phyloP scores from a whole-genome alignment of 495 filamentous ascomycete genomes.

The Cudoniella acicularis region DNA sequence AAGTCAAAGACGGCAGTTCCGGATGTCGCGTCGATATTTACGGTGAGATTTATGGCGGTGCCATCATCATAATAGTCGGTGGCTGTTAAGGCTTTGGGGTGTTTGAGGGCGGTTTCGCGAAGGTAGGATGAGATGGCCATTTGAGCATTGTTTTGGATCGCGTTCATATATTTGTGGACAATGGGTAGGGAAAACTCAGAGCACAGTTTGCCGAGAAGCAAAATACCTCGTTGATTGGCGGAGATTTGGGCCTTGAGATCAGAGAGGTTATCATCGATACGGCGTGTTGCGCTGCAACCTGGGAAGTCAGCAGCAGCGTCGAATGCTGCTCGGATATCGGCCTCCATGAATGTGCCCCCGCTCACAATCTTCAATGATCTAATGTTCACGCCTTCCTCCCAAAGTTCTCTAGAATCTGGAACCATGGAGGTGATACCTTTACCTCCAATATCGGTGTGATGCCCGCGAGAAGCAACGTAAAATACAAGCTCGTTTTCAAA shows the following conservation, averaged over 20 bases:
- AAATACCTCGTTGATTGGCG: constrained; percentile 29
- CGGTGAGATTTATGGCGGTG: constrained; percentile 28
- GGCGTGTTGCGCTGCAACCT: constrained; percentile 26
- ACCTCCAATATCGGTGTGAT: constrained; percentile 33
- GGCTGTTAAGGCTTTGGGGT: constrained; percentile 19
- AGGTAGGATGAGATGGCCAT: constrained; percentile 27
- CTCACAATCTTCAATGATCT: constrained; percentile 27
- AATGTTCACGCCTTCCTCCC: constrained; percentile 32
- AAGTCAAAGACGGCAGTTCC: constrained; percentile 33
- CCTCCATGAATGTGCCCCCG: constrained; percentile 29
- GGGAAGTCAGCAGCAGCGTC: constrained; percentile 29
- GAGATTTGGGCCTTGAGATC: constrained; percentile 32
- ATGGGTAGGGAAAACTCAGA: constrained; percentile 24
- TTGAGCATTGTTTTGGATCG: constrained; percentile 30
- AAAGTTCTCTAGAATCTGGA: constrained; percentile 27
- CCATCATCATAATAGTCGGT: constrained; percentile 34
- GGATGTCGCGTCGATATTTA: constrained; percentile 26
- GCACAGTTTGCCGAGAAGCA: constrained; percentile 25
- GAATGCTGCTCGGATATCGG: constrained; percentile 23
- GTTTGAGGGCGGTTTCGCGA: constrained; percentile 9
- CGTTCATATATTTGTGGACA: constrained; percentile 29
- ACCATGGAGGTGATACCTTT: constrained; percentile 28
- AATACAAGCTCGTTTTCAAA: constrained; percentile 27
- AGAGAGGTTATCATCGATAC: constrained; percentile 30
- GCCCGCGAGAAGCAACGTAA: constrained; percentile 30